Percentiles rank a stretch among this genome's conserved stretches.
phyloP scores from a whole-genome alignment of 1,284 basidiomycete genomes.

The Ceratobasidium sp. region DNA sequence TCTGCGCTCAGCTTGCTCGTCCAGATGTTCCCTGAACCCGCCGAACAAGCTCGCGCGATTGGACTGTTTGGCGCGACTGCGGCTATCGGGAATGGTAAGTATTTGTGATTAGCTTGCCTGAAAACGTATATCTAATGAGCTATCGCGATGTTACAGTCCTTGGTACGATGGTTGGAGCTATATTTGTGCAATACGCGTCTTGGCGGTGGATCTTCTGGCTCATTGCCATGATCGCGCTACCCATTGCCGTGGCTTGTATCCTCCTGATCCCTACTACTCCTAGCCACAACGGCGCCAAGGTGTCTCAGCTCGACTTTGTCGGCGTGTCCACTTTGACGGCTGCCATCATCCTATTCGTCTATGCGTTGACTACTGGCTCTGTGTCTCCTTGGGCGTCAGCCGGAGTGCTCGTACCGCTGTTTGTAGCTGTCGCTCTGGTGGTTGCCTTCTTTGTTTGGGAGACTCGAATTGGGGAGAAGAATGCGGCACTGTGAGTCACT shows the following conservation, averaged over 20 bases:
- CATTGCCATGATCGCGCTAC: constrained; percentile 59
- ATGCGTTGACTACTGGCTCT: constrained; percentile 65
- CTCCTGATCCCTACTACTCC: constrained; percentile 57
- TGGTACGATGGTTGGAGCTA: constrained; percentile 57
- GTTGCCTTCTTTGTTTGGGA: constrained; percentile 62
- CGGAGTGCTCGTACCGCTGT: constrained; percentile 62
- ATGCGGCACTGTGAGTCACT: constrained; percentile 60
- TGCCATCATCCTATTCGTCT: constrained; percentile 63
- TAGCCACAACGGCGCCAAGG: constrained; percentile 49
- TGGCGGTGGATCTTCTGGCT: constrained; percentile 67
- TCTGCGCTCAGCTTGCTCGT: constrained; percentile 66
- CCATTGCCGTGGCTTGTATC: constrained; percentile 58
- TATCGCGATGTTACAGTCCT: constrained; percentile 55
- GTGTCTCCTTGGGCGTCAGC: constrained; percentile 62
- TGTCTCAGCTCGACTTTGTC: constrained; percentile 55
- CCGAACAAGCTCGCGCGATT: constrained; percentile 64
- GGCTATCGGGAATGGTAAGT: constrained; percentile 63
- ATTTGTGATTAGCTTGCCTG: constrained; percentile 10
- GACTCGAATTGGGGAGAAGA: constrained; percentile 57
- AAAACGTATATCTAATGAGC: constrained; percentile 50
- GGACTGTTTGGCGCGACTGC: constrained; percentile 64
- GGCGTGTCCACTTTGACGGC: constrained; percentile 58
- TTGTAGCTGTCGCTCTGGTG: constrained; percentile 61
- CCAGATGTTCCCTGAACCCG: constrained; percentile 62
- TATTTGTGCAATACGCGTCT: constrained; percentile 60